These are phyloP conservation scores for Plasmodium relictum DNA, from an alignment of 169 alveolate species.

Conservation along the genomic window DNA sequence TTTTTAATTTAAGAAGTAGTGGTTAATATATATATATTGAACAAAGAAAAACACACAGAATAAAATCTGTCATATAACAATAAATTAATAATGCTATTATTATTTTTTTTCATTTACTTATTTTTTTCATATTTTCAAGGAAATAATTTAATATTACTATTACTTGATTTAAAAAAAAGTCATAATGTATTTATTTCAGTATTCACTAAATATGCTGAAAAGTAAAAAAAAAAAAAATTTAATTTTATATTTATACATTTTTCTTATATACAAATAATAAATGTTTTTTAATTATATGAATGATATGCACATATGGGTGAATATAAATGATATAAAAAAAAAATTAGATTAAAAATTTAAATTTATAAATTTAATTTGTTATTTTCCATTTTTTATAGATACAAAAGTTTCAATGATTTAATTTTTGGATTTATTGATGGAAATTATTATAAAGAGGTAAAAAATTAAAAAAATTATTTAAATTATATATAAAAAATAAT, in stretches of 20 bases:
- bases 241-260: neutral
- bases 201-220: constrained; percentile 47
- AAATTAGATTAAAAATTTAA: neutral
- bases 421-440: constrained; percentile 67
- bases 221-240: constrained; percentile 31
- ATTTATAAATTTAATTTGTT: constrained; percentile 1
- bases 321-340: neutral
- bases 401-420: constrained; percentile 32
- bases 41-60: neutral
- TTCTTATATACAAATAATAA: neutral
- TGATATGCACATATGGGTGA: neutral
- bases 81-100: neutral
- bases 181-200: neutral
- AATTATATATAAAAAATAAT: neutral
- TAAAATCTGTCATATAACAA: neutral
- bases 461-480: constrained; percentile 4
- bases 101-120: neutral
- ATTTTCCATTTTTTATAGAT: constrained; percentile 5
- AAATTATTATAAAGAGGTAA: constrained; percentile 64
- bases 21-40: constrained; percentile 12
- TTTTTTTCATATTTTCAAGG: constrained; percentile 21
- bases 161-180: constrained; percentile 37
- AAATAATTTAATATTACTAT: constrained; percentile 57
- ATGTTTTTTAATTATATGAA: too few relatives aligned
- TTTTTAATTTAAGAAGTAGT: constrained; percentile 60